Conservation (phyloP, 83 land plant species). For the Picea engelmannii region DNA sequence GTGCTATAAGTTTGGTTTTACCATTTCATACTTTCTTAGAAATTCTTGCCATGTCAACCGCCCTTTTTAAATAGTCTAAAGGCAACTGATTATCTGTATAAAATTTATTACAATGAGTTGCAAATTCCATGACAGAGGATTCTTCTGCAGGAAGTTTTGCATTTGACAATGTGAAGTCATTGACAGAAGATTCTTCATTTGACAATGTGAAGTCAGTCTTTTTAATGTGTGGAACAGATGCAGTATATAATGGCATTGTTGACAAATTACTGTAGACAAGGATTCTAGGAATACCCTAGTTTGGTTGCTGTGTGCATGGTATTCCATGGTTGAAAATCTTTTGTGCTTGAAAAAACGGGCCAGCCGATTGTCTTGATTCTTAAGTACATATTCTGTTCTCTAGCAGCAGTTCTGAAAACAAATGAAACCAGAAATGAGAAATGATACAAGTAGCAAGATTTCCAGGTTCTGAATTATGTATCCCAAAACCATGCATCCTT, state of each 20-base stretch:
- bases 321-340: not conserved
- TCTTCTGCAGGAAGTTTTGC: not conserved
- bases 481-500: too few species aligned
- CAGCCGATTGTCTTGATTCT: not conserved
- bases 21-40: not conserved
- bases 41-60: not conserved
- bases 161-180: not conserved
- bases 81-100: not conserved
- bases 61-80: not conserved
- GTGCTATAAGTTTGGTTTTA: not conserved
- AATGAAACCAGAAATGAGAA: not conserved
- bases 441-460: not conserved
- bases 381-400: not conserved
- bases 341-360: not conserved
- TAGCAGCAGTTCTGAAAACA: not conserved
- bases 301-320: not conserved
- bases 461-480: not conserved
- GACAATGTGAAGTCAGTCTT: slow-evolving; percentile 2
- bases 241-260: not conserved
- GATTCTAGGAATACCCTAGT: not conserved
- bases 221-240: not conserved
- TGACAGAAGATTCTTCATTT: not conserved
- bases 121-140: slow-evolving; percentile 1
- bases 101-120: not conserved
- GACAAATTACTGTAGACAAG: not conserved